Evolutionary conservation across 1,139 yeast genomes (phyloP), one percentile per base, ranked within the genome.

Genomic region (Diutina neorugosa): DNA sequence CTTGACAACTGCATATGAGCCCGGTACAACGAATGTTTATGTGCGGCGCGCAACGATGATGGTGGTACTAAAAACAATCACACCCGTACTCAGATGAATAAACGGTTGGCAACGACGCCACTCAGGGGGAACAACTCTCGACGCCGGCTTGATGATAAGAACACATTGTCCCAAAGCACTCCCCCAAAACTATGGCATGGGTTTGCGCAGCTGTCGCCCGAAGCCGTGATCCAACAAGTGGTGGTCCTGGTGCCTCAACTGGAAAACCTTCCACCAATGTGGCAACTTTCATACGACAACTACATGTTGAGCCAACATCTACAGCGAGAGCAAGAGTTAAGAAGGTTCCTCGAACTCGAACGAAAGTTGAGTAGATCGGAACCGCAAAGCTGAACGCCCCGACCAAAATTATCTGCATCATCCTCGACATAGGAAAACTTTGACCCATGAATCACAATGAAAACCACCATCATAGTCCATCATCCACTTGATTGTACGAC

Each of bases 41-140:
- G 48, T 44, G 48, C 48, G 48, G 48, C 48, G 31, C 48, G 48
- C 34, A 19, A 19, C 12, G 31, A 44, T 16, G 37, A 31, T 31
- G 37, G 37, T 31, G 37, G 37, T n/a, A 21, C 23, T n/a, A 25
- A 43, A 43, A 43, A 43, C 46, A 43, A 43, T 43, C 46, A 43
- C 21, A 4, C 18, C 48, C 7, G 3, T 7, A 9, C 19, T 18
- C 21, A 7, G 20, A 46, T 46, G 50, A 46, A 46, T 16, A 46
- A 46, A 34, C 50, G 50, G 12, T 40, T 46, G 18, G 50, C 50
- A 19, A 46, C 50, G 19, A 46, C 50, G 19, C 50, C 50, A 34
- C 50, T 46, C 21, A 46, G 27, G 16, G 37, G 37, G 14, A 46
- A 46, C 31, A 46, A 46, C 21, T 12, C 27, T 20, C 50, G 50